Evolutionary conservation across 2,329 filamentous ascomycete species (phyloP), one percentile per base, ranked within the genome.

Genomic region (Cryphonectria carpinicola): DNA sequence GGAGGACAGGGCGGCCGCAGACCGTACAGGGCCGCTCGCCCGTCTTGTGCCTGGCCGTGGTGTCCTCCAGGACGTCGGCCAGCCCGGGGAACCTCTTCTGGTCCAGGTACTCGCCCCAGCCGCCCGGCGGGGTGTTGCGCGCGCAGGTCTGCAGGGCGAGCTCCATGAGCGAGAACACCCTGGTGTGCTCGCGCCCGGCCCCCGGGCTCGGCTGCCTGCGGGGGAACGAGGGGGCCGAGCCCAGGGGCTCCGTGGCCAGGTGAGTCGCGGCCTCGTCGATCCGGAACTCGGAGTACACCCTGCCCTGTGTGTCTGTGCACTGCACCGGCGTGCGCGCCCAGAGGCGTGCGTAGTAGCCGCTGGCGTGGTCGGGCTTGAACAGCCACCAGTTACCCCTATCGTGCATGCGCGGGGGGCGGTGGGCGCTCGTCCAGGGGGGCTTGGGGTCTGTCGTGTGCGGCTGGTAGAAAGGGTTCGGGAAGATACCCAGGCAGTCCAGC

Each of bases 401-500:
- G 7, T 69, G 66, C 4, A 43, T 71, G 54, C 1, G 70, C 56
- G 49, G 54, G 63, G 56, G 39, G 70, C 8, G 32, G 19, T 54
- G 64, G 32, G 19, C 35, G 17, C 8, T 22, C 37, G 54, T 68
- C 68, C 72, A 73, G 70, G 63, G 67, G 74, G 66, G 43, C 5
- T 70, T 58, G 2, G 69, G 67, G 7, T 74, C 70, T 22, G 70
- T 68, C 22, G 60, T 35, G 10, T 49, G 14, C 1, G 74, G 76
- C 66, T 84, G 80, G 69, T 86, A 81, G 71, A 92, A 90, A 0
- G 88, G 88, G 75, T 93, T 93, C 0, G 90, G 90, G 69, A 88
- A 85, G 3, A 90, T 74, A 37, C 82, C 82, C n/a, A 93, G 79
- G 5, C 83, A 82, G 17, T 79, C 77, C n/a, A 92, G 81, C 28